These are phyloP conservation scores for Leccinum uliginosum DNA, from an alignment of 768 basidiomycete species.

Conservation along the genomic window DNA sequence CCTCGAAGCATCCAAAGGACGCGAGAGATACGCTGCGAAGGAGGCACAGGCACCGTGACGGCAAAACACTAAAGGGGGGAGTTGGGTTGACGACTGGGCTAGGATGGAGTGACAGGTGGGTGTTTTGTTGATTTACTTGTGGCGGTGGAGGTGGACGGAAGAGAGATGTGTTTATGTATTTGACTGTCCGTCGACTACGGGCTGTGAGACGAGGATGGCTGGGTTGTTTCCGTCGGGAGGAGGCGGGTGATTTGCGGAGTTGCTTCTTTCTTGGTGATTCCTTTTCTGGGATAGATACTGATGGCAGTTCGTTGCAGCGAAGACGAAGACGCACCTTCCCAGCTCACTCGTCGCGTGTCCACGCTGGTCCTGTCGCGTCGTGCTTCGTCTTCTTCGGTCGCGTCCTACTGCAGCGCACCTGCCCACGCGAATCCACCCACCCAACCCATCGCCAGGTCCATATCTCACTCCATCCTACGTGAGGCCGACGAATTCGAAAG, in stretches of 20 bases:
- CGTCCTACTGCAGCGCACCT: constrained; percentile 12
- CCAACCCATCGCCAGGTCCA: constrained; percentile 24
- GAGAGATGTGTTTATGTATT: constrained; percentile 8
- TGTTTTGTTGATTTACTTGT: constrained; percentile 5
- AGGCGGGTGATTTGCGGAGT: constrained; percentile 7
- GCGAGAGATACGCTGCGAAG: constrained; percentile 53
- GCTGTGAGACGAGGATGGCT: background rate
- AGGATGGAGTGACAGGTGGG: constrained; percentile 71
- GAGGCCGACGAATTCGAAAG: constrained; percentile 23
- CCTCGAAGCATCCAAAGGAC: constrained; percentile 41
- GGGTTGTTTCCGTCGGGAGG: constrained; percentile 3
- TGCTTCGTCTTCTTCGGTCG: constrained; percentile 43
- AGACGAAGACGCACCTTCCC: constrained; percentile 69
- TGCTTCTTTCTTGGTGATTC: constrained; percentile 10
- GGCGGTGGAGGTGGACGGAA: background rate
- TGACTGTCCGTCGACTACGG: constrained; percentile 6
- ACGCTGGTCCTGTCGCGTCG: constrained; percentile 47
- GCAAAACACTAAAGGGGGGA: constrained; percentile 51
- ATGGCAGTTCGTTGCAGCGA: constrained; percentile 39
- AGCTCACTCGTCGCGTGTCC: constrained; percentile 60
- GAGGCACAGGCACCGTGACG: constrained; percentile 59
- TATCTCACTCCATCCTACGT: constrained; percentile 29
- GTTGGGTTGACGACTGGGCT: constrained; percentile 68
- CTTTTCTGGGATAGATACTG: constrained; percentile 1
- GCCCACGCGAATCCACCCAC: constrained; percentile 10